Evolutionary conservation across 2,329 filamentous ascomycete species (phyloP).

Genomic region (Colletotrichum lini): DNA sequence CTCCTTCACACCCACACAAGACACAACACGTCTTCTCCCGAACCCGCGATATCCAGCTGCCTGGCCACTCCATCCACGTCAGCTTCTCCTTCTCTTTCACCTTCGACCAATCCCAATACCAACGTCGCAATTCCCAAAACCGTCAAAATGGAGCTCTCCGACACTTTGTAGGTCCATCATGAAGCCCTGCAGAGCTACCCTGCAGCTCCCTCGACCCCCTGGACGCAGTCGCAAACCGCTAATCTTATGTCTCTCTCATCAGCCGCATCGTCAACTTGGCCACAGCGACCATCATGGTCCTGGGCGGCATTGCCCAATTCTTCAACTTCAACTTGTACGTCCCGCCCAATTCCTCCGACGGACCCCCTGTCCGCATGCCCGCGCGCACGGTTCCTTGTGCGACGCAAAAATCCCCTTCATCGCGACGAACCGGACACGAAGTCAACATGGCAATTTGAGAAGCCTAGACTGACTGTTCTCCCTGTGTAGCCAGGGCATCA

Average conservation of each 20-base stretch:
- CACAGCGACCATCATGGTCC: slow-evolving; percentile 87
- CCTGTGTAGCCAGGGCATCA: slow-evolving; percentile 73
- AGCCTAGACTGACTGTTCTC: slow-evolving; percentile 25
- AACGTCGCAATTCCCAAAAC: slow-evolving; percentile 14
- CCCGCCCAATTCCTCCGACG: slow-evolving; percentile 22
- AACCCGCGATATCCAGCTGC: slow-evolving; percentile 37
- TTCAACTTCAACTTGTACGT: slow-evolving; percentile 74
- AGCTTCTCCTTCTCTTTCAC: slow-evolving; percentile 31
- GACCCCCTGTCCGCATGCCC: slow-evolving; percentile 18
- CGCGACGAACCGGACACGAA: slow-evolving; percentile 12
- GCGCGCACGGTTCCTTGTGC: slow-evolving; percentile 33
- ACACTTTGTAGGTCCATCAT: slow-evolving; percentile 81
- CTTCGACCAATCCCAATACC: not conserved
- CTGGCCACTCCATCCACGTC: slow-evolving; percentile 36
- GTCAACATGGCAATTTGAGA: not conserved
- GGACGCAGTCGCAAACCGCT: slow-evolving; percentile 47
- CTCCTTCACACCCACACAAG: slow-evolving; percentile 23
- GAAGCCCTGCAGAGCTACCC: slow-evolving; percentile 14
- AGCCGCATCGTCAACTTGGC: slow-evolving; percentile 96
- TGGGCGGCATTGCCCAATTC: slow-evolving; percentile 85
- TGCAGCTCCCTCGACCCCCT: not conserved
- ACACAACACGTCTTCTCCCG: slow-evolving; percentile 24
- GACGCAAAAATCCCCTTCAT: slow-evolving; percentile 1
- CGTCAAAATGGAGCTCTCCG: slow-evolving; percentile 86
- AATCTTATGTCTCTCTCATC: slow-evolving; percentile 49